Conservation (phyloP, 192 early-diverging fungal genomes). For the Backusella psychrophila region DNA sequence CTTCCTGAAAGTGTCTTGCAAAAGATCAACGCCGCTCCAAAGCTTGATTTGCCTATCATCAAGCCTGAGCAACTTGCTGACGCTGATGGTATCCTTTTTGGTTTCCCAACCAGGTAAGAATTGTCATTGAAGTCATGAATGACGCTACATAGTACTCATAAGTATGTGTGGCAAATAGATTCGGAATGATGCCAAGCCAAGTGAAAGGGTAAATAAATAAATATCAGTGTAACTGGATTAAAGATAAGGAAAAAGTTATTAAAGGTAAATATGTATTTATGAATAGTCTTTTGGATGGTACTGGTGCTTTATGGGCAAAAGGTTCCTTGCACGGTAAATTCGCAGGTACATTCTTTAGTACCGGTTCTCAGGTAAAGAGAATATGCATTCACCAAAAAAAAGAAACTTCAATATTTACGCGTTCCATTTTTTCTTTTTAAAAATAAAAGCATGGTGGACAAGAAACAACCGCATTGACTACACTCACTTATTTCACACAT, state of each 20-base stretch:
- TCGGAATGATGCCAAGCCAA: slow-evolving; percentile 36
- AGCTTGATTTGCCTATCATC: slow-evolving; percentile 45
- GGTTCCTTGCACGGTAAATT: slow-evolving; percentile 39
- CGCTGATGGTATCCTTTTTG: slow-evolving; percentile 56
- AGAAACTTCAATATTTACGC: not conserved
- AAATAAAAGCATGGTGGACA: slow-evolving; percentile 37
- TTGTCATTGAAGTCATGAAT: not conserved
- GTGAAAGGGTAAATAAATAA: slow-evolving; percentile 21
- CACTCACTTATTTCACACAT: slow-evolving; percentile 39
- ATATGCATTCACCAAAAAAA: not conserved
- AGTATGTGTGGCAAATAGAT: slow-evolving; percentile 7
- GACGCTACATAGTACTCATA: not conserved
- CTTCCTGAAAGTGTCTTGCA: slow-evolving; percentile 50
- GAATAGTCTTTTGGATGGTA: slow-evolving; percentile 34
- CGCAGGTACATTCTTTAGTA: slow-evolving; percentile 41
- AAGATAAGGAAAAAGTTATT: not conserved
- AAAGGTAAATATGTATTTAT: not conserved
- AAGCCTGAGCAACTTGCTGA: slow-evolving; percentile 38
- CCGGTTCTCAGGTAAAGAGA: slow-evolving; percentile 13
- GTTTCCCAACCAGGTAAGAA: slow-evolving; percentile 47
- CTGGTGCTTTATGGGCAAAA: slow-evolving; percentile 44
- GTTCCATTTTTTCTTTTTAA: not conserved
- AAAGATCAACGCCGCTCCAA: slow-evolving; percentile 53
- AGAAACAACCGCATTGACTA: slow-evolving; percentile 42
- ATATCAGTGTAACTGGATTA: not conserved